Conservation (phyloP, 2,329 filamentous ascomycete genomes). For the Exophiala dermatitidis region DNA sequence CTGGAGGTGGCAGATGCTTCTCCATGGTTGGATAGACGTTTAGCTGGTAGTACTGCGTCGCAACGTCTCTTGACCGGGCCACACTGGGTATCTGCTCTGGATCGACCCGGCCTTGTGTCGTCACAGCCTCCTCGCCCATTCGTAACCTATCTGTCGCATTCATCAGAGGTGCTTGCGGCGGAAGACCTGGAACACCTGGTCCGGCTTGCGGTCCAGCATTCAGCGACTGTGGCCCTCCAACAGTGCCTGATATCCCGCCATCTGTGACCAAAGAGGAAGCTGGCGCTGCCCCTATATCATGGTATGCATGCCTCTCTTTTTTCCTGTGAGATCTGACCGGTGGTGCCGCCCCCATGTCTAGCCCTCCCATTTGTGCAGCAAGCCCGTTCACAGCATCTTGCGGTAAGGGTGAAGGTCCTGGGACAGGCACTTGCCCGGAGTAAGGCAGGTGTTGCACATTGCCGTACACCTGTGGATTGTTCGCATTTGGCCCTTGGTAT, state of each 20-base stretch:
- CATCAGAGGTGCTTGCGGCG: constrained; percentile 8
- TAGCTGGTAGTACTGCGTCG: constrained; percentile 75
- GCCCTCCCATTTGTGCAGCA: constrained; percentile 65
- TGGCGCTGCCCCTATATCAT: constrained; percentile 67
- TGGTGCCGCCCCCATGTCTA: constrained; percentile 54
- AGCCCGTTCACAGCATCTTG: constrained; percentile 31
- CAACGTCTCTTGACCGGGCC: constrained; percentile 71
- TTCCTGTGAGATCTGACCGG: constrained; percentile 58
- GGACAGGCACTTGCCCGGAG: constrained; percentile 1
- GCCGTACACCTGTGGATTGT: constrained; percentile 13
- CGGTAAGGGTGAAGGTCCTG: constrained; percentile 10
- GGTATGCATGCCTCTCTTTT: constrained; percentile 91
- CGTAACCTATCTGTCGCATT: constrained; percentile 26
- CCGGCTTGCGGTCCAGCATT: constrained; percentile 37
- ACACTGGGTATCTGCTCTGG: constrained; percentile 90
- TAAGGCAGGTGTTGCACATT: constrained; percentile 13
- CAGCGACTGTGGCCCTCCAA: constrained; percentile 16
- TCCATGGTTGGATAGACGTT: constrained; percentile 95
- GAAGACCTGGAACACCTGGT: constrained; percentile 30
- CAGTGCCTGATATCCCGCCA: not conserved
- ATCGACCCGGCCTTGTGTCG: constrained; percentile 69
- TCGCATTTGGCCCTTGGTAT: constrained; percentile 9
- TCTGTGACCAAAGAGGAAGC: constrained; percentile 37
- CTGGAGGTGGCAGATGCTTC: constrained; percentile 81
- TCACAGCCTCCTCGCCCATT: constrained; percentile 49